phyloP scores from a whole-genome alignment of 257 asterid genomes.

The Thymus quinquecostatus region DNA sequence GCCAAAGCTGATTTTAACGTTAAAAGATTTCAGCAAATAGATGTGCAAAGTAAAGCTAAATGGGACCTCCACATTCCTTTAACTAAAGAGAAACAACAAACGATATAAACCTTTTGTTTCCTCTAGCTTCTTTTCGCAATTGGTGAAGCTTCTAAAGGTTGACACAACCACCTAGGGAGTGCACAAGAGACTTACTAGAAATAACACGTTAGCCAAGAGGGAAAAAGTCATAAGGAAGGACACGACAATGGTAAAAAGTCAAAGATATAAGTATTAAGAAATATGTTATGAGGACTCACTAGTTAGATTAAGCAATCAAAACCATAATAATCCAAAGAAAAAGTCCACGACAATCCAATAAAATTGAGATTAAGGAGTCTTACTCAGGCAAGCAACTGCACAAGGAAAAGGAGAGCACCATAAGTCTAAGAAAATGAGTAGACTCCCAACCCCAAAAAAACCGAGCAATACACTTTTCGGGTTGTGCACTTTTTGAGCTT shows the following conservation, averaged over 20 bases:
- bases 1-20: constrained; percentile 59
- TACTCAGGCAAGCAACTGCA: not conserved
- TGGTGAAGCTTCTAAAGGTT: constrained; percentile 69
- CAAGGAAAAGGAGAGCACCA: not conserved
- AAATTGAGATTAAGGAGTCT: not conserved
- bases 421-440: constrained; percentile 12
- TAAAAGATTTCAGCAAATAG: constrained; percentile 21
- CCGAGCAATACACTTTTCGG: constrained; percentile 78
- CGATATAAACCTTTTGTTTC: constrained; percentile 75
- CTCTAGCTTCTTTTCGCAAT: constrained; percentile 81
- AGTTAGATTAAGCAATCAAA: not conserved
- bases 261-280: too few species aligned
- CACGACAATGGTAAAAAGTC: not conserved
- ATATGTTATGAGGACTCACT: too few species aligned
- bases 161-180: constrained; percentile 70
- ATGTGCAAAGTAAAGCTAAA: not conserved
- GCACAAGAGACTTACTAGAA: not conserved
- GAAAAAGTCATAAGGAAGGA: not conserved
- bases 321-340: not conserved
- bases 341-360: not conserved
- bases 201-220: not conserved
- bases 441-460: constrained; percentile 62
- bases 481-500: constrained; percentile 80
- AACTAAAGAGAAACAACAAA: constrained; percentile 23
- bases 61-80: not conserved